phyloP scores from a whole-genome alignment of 2,329 filamentous ascomycete species.

The Botrytis hyacinthi region DNA sequence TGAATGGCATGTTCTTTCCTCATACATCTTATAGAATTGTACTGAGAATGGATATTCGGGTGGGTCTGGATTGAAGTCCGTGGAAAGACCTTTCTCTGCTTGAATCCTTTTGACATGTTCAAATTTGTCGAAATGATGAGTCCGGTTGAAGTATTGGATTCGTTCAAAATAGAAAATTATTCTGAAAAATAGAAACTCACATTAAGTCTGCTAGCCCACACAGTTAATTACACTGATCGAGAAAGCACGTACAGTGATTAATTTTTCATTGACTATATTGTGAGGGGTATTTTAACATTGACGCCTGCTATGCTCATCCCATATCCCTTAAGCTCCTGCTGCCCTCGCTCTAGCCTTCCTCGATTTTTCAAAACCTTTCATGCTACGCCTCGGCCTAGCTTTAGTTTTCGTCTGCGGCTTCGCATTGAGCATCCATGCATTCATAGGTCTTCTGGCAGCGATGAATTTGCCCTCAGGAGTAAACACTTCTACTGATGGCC shows the following conservation, averaged over 20 bases:
- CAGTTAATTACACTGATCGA: neutral
- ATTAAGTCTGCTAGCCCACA: neutral
- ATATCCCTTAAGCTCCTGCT: neutral
- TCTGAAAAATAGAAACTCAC: neutral
- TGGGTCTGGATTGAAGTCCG: neutral
- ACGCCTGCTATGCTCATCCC: neutral
- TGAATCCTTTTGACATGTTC: neutral
- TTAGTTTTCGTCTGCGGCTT: constrained; percentile 53
- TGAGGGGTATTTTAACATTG: neutral
- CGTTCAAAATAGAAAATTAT: neutral
- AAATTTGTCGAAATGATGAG: neutral
- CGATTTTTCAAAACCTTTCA: constrained; percentile 60
- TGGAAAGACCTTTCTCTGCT: neutral
- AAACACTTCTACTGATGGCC: constrained; percentile 80
- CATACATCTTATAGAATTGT: neutral
- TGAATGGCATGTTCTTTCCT: neutral
- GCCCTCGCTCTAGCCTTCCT: constrained; percentile 29
- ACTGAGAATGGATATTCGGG: neutral
- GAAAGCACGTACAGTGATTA: neutral
- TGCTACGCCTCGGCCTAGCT: constrained; percentile 63
- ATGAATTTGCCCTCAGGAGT: constrained; percentile 82
- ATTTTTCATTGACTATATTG: neutral
- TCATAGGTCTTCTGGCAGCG: constrained; percentile 63
- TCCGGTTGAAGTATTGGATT: neutral
- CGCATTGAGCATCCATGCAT: constrained; percentile 61